Percentiles rank a stretch among this genome's conserved stretches.
Conservation (phyloP, 2,329 filamentous ascomycete species). For the Knufia fluminis region DNA sequence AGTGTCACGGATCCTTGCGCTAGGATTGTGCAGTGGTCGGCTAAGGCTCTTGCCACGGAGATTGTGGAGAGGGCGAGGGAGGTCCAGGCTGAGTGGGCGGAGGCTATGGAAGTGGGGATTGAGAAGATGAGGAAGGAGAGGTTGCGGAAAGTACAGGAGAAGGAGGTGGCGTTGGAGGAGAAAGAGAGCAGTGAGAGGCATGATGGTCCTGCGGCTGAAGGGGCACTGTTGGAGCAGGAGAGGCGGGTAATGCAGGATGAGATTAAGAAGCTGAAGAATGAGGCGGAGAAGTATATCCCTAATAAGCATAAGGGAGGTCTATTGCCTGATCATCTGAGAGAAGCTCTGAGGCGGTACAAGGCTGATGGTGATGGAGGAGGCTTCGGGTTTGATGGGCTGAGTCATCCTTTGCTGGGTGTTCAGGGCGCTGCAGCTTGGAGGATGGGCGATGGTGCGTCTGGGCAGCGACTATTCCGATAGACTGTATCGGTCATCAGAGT, state of each 20-base stretch:
- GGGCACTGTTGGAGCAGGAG: constrained; percentile 13
- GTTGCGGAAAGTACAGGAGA: background rate
- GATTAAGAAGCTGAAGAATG: constrained; percentile 22
- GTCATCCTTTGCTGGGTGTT: constrained; percentile 36
- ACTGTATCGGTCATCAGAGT: too few species aligned
- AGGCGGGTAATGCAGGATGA: constrained; percentile 18
- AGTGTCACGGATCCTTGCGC: constrained; percentile 57
- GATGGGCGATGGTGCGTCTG: constrained; percentile 26
- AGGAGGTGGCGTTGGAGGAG: background rate
- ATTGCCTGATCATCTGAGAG: constrained; percentile 41
- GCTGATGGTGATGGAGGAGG: constrained; percentile 40
- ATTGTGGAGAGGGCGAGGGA: constrained; percentile 56
- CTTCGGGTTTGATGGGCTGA: constrained; percentile 39
- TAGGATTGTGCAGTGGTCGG: constrained; percentile 54
- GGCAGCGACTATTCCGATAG: constrained; percentile 37
- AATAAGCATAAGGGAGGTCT: constrained; percentile 41
- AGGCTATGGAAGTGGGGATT: constrained; percentile 43
- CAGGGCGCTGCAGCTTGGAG: constrained; percentile 37
- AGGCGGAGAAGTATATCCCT: constrained; percentile 27
- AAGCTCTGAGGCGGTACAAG: constrained; percentile 40
- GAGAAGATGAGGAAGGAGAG: constrained; percentile 42
- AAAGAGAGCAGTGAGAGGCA: background rate
- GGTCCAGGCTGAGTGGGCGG: constrained; percentile 47
- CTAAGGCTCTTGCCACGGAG: constrained; percentile 58
- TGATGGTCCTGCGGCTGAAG: background rate